A percentile compares a stretch with the other conserved stretches of the same genome.
Evolutionary conservation across 495 filamentous ascomycete genomes (phyloP).

Genomic region (Glonium stellatum): DNA sequence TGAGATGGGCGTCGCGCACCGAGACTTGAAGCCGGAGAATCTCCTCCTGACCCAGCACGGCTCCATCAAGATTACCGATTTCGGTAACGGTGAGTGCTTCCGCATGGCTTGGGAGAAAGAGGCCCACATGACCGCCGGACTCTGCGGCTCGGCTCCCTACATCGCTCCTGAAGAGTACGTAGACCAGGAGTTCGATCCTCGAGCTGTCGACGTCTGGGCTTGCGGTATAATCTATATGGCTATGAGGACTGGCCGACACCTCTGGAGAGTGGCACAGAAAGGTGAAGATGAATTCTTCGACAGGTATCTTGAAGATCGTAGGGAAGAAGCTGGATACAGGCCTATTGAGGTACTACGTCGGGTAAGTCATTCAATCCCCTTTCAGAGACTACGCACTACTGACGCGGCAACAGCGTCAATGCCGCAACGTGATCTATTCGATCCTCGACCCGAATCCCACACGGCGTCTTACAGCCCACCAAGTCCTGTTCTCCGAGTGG

Average conservation of each 20-base stretch:
- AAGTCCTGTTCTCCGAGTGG: constrained; percentile 98
- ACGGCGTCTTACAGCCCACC: constrained; percentile 88
- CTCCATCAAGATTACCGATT: constrained; percentile 97
- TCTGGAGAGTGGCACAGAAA: constrained; percentile 92
- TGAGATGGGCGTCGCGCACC: constrained; percentile 98
- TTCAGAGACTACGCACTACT: constrained; percentile 28
- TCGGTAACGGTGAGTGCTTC: constrained; percentile 98
- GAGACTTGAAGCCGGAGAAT: constrained; percentile 96
- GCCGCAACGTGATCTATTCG: constrained; percentile 97
- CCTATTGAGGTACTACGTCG: constrained; percentile 94
- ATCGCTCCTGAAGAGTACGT: constrained; percentile 96
- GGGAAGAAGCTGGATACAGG: constrained; percentile 88
- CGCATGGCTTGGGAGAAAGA: constrained; percentile 99
- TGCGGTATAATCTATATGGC: constrained; percentile 99
- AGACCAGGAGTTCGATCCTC: constrained; percentile 90
- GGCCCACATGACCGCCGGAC: constrained; percentile 93
- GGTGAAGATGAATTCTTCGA: constrained; percentile 97
- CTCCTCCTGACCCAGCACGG: constrained; percentile 88
- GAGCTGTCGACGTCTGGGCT: constrained; percentile 96
- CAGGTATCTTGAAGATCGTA: constrained; percentile 82
- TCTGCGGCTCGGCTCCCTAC: constrained; percentile 94
- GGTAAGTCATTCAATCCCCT: constrained; percentile 50
- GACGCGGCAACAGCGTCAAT: constrained; percentile 66
- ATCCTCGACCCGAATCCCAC: constrained; percentile 92
- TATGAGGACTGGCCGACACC: constrained; percentile 91